These are phyloP conservation scores for Galeopsis tetrahit DNA, from an alignment of 257 asterid species.

Conservation along the genomic window DNA sequence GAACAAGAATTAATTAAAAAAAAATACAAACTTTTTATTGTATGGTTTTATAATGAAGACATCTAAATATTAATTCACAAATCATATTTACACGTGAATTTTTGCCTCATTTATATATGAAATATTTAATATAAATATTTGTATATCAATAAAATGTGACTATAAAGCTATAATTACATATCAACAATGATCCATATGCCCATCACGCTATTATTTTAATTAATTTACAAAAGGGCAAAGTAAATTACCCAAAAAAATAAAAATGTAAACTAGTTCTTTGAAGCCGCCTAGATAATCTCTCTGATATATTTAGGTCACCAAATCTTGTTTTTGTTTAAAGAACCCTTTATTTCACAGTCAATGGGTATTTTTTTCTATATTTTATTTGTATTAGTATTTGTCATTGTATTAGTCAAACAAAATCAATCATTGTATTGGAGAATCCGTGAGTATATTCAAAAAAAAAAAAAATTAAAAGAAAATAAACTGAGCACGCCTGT, in stretches of 20 bases:
- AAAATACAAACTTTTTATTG: not conserved
- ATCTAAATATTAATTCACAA: too few species aligned
- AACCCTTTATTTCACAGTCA: conserved; percentile 33
- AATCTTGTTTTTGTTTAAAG: conserved; percentile 33
- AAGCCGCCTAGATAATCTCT: conserved; percentile 21
- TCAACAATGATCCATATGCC: too few species aligned
- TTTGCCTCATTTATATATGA: too few species aligned
- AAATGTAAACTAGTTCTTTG: conserved; percentile 18
- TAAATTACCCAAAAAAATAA: not conserved
- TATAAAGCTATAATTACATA: too few species aligned
- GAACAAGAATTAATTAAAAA: not conserved
- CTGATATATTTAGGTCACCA: conserved; percentile 42
- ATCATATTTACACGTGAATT: too few species aligned
- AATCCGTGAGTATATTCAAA: conserved; percentile 19
- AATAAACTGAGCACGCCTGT: conserved; percentile 26
- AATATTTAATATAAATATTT: too few species aligned
- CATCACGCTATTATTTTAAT: too few species aligned
- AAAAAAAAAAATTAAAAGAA: conserved; percentile 1
- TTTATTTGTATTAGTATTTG: not conserved
- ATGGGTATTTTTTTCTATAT: conserved; percentile 7
- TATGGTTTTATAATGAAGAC: too few species aligned
- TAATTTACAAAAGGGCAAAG: conserved; percentile 12
- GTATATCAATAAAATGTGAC: too few species aligned
- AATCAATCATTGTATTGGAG: conserved; percentile 27
- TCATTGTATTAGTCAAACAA: conserved; percentile 35